Conservation (phyloP, 106 monocot genomes). For the Acanthochlamys bracteata region DNA sequence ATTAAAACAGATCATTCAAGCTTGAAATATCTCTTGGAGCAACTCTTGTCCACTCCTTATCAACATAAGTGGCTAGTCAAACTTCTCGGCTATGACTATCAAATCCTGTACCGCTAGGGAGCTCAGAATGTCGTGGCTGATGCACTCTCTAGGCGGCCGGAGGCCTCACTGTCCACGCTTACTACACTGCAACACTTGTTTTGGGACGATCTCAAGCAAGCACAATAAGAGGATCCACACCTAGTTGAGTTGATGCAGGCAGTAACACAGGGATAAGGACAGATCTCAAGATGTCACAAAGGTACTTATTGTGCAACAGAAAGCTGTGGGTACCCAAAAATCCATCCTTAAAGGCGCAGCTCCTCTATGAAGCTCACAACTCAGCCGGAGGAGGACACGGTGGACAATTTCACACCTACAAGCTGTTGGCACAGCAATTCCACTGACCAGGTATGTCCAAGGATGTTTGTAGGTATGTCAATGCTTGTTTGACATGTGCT, state of each 20-base stretch:
- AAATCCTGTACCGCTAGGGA: neutral
- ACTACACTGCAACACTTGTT: neutral
- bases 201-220: neutral
- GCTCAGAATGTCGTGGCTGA: neutral
- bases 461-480: neutral
- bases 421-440: neutral
- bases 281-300: too few species aligned
- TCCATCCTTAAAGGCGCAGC: neutral
- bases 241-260: too few species aligned
- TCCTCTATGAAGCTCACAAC: neutral
- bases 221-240: neutral
- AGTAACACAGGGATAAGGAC: too few species aligned
- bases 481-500: neutral
- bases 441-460: neutral
- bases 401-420: neutral
- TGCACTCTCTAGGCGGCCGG: neutral
- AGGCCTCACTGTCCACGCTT: neutral
- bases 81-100: constrained; percentile 1
- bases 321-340: neutral
- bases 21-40: constrained; percentile 1
- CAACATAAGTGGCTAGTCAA: neutral
- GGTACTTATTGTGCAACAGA: neutral
- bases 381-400: neutral
- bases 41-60: neutral
- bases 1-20: neutral